phyloP scores from a whole-genome alignment of 768 basidiomycete genomes.

The Leccinum variicolor region DNA sequence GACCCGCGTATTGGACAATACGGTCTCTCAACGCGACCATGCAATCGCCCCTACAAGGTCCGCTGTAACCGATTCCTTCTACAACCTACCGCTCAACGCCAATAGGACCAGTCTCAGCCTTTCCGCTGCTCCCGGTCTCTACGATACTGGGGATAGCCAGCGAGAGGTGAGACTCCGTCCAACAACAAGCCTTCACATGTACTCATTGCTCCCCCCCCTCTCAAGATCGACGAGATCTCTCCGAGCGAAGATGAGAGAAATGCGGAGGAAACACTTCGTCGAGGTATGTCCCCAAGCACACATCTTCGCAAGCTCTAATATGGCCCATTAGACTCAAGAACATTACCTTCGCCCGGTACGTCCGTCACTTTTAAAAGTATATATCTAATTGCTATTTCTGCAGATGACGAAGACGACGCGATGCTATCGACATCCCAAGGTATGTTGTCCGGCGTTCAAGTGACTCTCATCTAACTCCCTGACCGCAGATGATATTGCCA shows the following conservation, averaged over 20 bases:
- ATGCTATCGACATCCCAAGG: too few species aligned
- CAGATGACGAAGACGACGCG: too few species aligned
- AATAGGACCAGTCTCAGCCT: neutral
- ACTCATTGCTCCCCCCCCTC: neutral
- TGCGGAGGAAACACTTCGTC: neutral
- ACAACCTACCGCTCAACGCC: neutral
- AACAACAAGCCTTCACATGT: neutral
- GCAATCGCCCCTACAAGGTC: neutral
- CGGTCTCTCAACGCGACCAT: too few species aligned
- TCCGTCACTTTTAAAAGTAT: too few species aligned
- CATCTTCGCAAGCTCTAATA: too few species aligned
- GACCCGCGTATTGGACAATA: neutral
- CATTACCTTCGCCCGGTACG: too few species aligned
- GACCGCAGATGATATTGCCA: neutral
- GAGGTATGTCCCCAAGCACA: neutral
- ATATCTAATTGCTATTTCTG: neutral
- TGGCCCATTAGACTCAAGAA: too few species aligned
- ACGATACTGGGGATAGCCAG: neutral
- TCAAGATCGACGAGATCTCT: neutral
- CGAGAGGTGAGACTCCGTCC: neutral
- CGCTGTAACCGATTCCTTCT: neutral
- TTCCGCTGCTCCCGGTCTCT: neutral
- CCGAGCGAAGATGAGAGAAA: neutral
- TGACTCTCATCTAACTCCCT: neutral
- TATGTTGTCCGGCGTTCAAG: neutral